phyloP scores from a whole-genome alignment of 148 eudicot species.

The Diospyros lotus region DNA sequence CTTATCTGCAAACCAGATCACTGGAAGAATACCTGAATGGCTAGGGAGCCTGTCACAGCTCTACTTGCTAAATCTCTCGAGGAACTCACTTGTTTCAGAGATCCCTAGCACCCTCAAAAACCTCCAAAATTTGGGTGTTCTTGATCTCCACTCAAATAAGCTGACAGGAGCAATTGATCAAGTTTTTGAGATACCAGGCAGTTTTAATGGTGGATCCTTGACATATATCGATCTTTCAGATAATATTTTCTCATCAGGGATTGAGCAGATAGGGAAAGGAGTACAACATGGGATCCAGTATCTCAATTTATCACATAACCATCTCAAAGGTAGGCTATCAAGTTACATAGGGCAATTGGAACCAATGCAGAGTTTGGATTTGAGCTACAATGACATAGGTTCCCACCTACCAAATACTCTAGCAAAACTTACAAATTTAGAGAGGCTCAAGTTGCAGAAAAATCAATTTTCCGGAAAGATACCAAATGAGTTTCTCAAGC shows the following conservation, averaged over 20 bases:
- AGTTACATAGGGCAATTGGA: conserved; percentile 32
- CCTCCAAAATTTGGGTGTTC: conserved; percentile 19
- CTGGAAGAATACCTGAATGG: conserved; percentile 11
- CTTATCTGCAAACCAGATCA: not conserved
- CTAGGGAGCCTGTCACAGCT: conserved; percentile 32
- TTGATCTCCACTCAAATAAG: conserved; percentile 58
- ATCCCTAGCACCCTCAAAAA: conserved; percentile 36
- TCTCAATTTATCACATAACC: conserved; percentile 38
- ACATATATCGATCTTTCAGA: conserved; percentile 38
- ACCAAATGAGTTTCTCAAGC: conserved; percentile 34
- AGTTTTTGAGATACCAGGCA: conserved; percentile 30
- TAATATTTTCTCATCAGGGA: conserved; percentile 38
- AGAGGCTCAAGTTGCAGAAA: conserved; percentile 31
- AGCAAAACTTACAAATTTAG: conserved; percentile 18
- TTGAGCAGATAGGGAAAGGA: conserved; percentile 36
- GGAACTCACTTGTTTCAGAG: conserved; percentile 30
- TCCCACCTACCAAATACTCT: conserved; percentile 32
- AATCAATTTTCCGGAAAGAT: conserved; percentile 47
- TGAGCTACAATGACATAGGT: conserved; percentile 40
- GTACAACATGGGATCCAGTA: conserved; percentile 17
- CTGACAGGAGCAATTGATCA: conserved; percentile 36
- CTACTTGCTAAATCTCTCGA: conserved; percentile 46
- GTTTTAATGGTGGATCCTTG: conserved; percentile 25
- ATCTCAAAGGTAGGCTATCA: conserved; percentile 29
- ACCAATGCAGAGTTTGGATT: conserved; percentile 35